These are phyloP conservation scores for Sporisorium scitamineum DNA, from an alignment of 1,284 basidiomycete species.

Conservation along the genomic window DNA sequence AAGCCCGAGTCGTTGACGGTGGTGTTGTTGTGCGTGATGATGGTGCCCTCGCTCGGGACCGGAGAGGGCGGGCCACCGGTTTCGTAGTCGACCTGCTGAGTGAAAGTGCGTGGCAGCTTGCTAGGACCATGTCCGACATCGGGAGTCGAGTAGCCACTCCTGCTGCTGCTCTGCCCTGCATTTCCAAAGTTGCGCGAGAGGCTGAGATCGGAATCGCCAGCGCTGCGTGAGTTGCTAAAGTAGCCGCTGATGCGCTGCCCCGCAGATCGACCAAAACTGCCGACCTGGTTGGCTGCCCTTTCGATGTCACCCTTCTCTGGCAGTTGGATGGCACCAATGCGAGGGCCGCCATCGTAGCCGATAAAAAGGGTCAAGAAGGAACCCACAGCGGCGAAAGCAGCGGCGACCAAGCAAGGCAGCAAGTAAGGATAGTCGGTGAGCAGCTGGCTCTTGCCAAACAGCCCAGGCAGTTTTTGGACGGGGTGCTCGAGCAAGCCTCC, in stretches of 20 bases:
- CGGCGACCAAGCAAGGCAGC: slow-evolving; percentile 81
- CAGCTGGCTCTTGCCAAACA: slow-evolving; percentile 75
- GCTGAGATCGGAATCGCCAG: slow-evolving; percentile 42
- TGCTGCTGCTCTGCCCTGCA: slow-evolving; percentile 5
- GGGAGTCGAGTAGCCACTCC: slow-evolving; percentile 22
- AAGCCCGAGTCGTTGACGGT: slow-evolving; percentile 49
- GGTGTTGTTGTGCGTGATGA: slow-evolving; percentile 52
- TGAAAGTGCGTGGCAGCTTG: slow-evolving; percentile 57
- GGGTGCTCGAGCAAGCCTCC: slow-evolving; percentile 76
- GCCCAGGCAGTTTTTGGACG: slow-evolving; percentile 82
- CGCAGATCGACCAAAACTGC: slow-evolving; percentile 56
- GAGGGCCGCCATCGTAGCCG: slow-evolving; percentile 78
- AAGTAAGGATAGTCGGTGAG: slow-evolving; percentile 90
- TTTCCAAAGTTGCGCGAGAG: slow-evolving; percentile 32
- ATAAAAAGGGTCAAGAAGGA: slow-evolving; percentile 89
- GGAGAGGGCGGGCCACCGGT: slow-evolving; percentile 65
- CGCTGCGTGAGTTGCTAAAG: slow-evolving; percentile 40
- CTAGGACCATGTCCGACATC: slow-evolving; percentile 12
- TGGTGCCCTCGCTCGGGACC: slow-evolving; percentile 46
- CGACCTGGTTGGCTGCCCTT: slow-evolving; percentile 43
- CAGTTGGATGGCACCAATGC: slow-evolving; percentile 59
- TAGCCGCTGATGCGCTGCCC: slow-evolving; percentile 63
- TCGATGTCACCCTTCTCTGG: slow-evolving; percentile 57
- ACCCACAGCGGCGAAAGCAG: slow-evolving; percentile 73
- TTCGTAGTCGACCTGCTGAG: slow-evolving; percentile 64